These are phyloP conservation scores for Phytopythium litorale DNA, from an alignment of 352 stramenopile genomes.

Conservation along the genomic window DNA sequence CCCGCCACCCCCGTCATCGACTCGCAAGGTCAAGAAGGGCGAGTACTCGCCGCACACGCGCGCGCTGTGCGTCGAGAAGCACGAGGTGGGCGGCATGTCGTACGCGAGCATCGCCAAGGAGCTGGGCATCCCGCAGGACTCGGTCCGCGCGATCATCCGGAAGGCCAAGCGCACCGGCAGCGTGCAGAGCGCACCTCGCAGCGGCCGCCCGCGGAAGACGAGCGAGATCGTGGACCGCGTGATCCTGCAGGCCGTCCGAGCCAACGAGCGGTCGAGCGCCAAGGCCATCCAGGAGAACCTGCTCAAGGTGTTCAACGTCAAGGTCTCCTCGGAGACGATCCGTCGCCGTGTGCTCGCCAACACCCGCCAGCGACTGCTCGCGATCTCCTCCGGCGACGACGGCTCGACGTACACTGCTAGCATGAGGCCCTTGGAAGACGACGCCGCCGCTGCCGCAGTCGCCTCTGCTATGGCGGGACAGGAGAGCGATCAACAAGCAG, in stretches of 20 bases:
- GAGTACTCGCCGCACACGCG: constrained; percentile 60
- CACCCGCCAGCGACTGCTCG: constrained; percentile 30
- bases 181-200: constrained; percentile 45
- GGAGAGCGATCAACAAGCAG: background rate
- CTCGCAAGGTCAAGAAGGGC: constrained; percentile 25
- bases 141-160: constrained; percentile 59
- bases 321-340: constrained; percentile 59
- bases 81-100: constrained; percentile 46
- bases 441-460: background rate
- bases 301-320: constrained; percentile 45
- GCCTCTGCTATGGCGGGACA: background rate
- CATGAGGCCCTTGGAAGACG: background rate
- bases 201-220: constrained; percentile 63
- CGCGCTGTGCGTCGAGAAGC: constrained; percentile 44
- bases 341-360: constrained; percentile 53
- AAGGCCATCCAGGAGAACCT: constrained; percentile 66
- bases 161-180: constrained; percentile 60
- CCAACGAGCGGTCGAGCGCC: constrained; percentile 46
- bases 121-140: constrained; percentile 50
- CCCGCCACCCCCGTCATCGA: background rate
- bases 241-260: constrained; percentile 56
- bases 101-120: constrained; percentile 54
- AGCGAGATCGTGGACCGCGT: constrained; percentile 60
- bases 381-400: background rate
- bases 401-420: background rate